phyloP scores from a whole-genome alignment of 352 stramenopile species.

The Peronosclerospora sorghi region DNA sequence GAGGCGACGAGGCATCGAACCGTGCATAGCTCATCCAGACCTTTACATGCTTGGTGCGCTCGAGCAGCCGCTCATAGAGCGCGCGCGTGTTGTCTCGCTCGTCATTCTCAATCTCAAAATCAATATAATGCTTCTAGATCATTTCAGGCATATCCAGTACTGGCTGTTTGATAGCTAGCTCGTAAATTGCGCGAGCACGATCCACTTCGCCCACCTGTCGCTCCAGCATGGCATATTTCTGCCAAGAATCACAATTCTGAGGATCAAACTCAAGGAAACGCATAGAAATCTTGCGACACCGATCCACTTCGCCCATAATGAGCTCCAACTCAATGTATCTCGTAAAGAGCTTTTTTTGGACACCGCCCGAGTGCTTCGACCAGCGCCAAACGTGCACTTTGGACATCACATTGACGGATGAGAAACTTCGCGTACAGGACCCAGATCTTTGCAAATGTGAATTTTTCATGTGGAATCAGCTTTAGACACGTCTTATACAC shows the following conservation, averaged over 20 bases:
- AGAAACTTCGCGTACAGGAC: no score
- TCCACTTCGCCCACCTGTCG: constrained; percentile 91
- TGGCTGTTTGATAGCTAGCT: constrained; percentile 91
- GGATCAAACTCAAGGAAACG: constrained; percentile 75
- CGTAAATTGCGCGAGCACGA: constrained; percentile 90
- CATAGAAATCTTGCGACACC: constrained; percentile 86
- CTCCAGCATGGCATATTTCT: constrained; percentile 94
- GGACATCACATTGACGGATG: no score
- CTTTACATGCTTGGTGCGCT: constrained; percentile 96
- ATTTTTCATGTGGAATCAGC: no score
- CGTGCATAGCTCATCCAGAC: constrained; percentile 89
- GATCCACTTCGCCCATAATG: constrained; percentile 96
- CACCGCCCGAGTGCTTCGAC: no score
- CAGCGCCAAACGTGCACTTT: no score
- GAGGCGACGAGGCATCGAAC: constrained; percentile 53
- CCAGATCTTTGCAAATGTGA: no score
- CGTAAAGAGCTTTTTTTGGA: constrained; percentile 88
- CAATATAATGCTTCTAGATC: constrained; percentile 98
- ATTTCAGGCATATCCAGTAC: constrained; percentile 97
- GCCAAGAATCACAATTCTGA: constrained; percentile 91
- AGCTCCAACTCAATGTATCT: constrained; percentile 94
- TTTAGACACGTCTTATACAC: no score
- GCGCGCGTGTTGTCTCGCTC: constrained; percentile 79
- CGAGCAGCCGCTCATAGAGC: constrained; percentile 94
- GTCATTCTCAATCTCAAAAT: constrained; percentile 93